Conservation (phyloP, 768 basidiomycete species). For the Fomitopsis pulvina region DNA sequence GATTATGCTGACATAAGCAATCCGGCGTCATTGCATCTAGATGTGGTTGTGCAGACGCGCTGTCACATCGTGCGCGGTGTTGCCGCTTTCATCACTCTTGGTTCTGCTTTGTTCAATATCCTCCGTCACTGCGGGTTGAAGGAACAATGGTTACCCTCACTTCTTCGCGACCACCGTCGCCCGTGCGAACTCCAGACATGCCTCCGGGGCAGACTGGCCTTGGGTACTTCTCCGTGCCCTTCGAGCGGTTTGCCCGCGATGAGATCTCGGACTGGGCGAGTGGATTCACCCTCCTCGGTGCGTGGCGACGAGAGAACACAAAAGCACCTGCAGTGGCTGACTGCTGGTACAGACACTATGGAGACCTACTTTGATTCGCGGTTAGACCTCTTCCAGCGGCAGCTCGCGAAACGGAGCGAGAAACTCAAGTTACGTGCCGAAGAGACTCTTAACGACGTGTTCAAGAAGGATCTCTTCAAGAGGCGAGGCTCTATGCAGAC, state of each 20-base stretch:
- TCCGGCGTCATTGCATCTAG: background rate
- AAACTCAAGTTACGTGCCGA: constrained; percentile 78
- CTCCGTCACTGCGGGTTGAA: background rate
- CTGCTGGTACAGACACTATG: constrained; percentile 60
- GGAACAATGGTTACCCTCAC: constrained; percentile 8
- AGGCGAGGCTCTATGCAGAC: constrained; percentile 49
- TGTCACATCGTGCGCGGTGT: background rate
- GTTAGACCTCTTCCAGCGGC: constrained; percentile 75
- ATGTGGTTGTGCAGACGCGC: background rate
- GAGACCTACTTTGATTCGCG: constrained; percentile 95
- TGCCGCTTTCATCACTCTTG: background rate
- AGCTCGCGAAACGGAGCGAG: constrained; percentile 82
- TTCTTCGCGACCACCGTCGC: constrained; percentile 30
- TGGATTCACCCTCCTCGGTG: constrained; percentile 83
- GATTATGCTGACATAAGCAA: background rate
- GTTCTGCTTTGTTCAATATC: background rate
- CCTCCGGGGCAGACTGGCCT: constrained; percentile 19
- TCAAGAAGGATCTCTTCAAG: constrained; percentile 63
- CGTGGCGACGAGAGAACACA: constrained; percentile 13
- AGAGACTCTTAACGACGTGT: constrained; percentile 44
- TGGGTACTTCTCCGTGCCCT: constrained; percentile 60
- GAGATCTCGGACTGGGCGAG: constrained; percentile 72
- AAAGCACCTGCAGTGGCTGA: background rate
- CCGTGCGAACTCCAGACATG: constrained; percentile 22
- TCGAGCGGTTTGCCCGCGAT: constrained; percentile 71